Evolutionary conservation across 1,284 basidiomycete species (phyloP).

Genomic region (Porphyrellus sp.): DNA sequence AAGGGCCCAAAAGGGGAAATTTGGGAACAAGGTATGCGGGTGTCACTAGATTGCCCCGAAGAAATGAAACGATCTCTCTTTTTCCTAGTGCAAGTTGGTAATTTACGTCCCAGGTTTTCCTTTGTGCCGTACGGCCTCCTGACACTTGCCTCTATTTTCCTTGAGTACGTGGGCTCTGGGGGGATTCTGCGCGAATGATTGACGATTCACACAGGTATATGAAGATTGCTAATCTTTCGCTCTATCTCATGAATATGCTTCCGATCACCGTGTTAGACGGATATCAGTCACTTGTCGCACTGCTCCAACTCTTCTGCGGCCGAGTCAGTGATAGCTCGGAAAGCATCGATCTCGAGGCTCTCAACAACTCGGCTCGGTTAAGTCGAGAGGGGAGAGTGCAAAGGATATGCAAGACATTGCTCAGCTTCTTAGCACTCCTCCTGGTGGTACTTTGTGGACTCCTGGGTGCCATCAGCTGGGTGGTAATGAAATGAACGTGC

Average conservation of each 20-base stretch:
- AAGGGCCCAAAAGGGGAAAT: constrained; percentile 65
- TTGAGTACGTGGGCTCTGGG: constrained; percentile 42
- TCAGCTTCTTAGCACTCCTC: constrained; percentile 23
- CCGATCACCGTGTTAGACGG: constrained; percentile 67
- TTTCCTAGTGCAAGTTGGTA: constrained; percentile 52
- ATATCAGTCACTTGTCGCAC: constrained; percentile 43
- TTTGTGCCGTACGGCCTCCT: constrained; percentile 50
- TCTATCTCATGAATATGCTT: constrained; percentile 71
- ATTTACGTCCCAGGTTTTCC: constrained; percentile 43
- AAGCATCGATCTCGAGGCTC: constrained; percentile 23
- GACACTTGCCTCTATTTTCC: constrained; percentile 36
- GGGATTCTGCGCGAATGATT: not conserved
- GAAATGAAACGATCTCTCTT: not conserved
- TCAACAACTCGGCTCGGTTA: constrained; percentile 1
- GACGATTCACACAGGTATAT: constrained; percentile 49
- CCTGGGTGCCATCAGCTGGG: constrained; percentile 23
- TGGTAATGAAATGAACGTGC: constrained; percentile 17
- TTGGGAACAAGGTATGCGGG: constrained; percentile 60
- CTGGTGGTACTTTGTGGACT: constrained; percentile 27
- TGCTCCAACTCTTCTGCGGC: constrained; percentile 36
- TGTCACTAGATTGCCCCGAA: not conserved
- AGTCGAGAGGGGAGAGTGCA: constrained; percentile 17
- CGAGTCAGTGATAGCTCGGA: not conserved
- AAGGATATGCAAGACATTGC: constrained; percentile 14
- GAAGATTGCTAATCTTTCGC: constrained; percentile 57